Evolutionary conservation across 805 yeast species (phyloP).

Genomic region (Ogataea pignaliae): DNA sequence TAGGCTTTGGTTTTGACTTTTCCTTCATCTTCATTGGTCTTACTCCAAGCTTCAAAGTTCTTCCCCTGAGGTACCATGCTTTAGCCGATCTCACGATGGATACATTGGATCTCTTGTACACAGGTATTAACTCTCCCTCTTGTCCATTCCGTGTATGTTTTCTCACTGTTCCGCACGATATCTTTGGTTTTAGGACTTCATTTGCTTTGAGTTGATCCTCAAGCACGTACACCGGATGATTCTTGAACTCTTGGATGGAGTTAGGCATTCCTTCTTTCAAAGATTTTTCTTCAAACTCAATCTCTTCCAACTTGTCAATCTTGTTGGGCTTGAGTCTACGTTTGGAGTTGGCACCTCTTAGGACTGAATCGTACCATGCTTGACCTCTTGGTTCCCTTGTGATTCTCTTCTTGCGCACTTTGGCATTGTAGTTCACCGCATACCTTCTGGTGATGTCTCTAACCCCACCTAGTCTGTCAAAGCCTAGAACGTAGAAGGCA

Average conservation of each 20-base stretch:
- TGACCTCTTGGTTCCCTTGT: slow-evolving; percentile 52
- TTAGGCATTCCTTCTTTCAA: slow-evolving; percentile 84
- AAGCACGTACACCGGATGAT: slow-evolving; percentile 81
- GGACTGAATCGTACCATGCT: slow-evolving; percentile 55
- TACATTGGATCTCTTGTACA: slow-evolving; percentile 66
- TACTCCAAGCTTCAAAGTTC: slow-evolving; percentile 66
- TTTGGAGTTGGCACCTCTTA: slow-evolving; percentile 31
- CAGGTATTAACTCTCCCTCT: slow-evolving; percentile 44
- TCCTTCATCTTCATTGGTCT: slow-evolving; percentile 53
- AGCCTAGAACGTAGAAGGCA: slow-evolving; percentile 74
- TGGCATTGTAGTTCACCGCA: slow-evolving; percentile 64
- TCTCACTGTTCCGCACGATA: slow-evolving; percentile 68
- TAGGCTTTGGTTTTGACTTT: slow-evolving; percentile 8
- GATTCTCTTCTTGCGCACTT: slow-evolving; percentile 68
- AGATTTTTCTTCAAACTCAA: slow-evolving; percentile 58
- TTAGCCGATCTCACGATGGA: slow-evolving; percentile 62
- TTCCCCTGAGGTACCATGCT: slow-evolving; percentile 83
- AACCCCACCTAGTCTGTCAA: slow-evolving; percentile 57
- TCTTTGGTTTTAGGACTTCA: slow-evolving; percentile 67
- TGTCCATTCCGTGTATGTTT: slow-evolving; percentile 35
- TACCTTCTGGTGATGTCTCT: slow-evolving; percentile 86
- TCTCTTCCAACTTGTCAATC: slow-evolving; percentile 51
- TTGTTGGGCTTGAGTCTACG: slow-evolving; percentile 21
- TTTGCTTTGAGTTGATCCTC: slow-evolving; percentile 69
- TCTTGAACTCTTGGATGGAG: slow-evolving; percentile 72